Base-by-base conservation (phyloP, 768 basidiomycete species). In the Boletales sp. region DNA sequence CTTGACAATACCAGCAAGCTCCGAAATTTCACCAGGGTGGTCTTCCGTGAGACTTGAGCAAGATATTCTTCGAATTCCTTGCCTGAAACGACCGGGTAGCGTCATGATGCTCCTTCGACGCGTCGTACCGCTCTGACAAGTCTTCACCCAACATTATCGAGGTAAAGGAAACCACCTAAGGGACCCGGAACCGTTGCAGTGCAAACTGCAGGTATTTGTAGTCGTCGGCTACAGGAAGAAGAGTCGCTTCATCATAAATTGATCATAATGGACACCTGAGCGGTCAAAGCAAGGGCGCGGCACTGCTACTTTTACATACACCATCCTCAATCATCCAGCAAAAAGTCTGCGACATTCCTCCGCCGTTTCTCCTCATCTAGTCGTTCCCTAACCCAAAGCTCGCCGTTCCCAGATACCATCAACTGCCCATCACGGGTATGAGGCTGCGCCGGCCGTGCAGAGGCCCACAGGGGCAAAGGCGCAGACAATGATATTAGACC, bases 11-110 rank as follows among this genome's bases (percentile, higher is more conserved):
- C 19, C 47, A 48, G 36, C 43, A 27, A 43, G 45, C 2, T 45
- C 37, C 50, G 35, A 57, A 54, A 48, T 41, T 41, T 55, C 67
- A 90, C 90, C 90, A 92, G 59, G 90, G 89, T 42, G 87, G 87
- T 41, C 90, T 78, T 43, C 90, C 90, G 69, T 93, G 90, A 31
- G 87, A 89, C 42, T 84, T 86, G 32, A 93, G 71, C 21, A 93
- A 73, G 2, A 81, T 87, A 60, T 92, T 93, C 72, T 90, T 81
- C 36, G 36, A 37, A 37, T 15, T 39, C 59, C 71, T 84, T 8
- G 64, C 55, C 37, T 63, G 64, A 35, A 59, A 62, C 15, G 62
- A 43, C 45, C 60, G 55, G 15, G 62, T 51, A 17, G 51, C 31
- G 42, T 53, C 51, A 11, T 24, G 63, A 27, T 49, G 43, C 43